These are phyloP conservation scores for Zea luxurians DNA, from an alignment of 176 grass and related monocot species.

Conservation along the genomic window DNA sequence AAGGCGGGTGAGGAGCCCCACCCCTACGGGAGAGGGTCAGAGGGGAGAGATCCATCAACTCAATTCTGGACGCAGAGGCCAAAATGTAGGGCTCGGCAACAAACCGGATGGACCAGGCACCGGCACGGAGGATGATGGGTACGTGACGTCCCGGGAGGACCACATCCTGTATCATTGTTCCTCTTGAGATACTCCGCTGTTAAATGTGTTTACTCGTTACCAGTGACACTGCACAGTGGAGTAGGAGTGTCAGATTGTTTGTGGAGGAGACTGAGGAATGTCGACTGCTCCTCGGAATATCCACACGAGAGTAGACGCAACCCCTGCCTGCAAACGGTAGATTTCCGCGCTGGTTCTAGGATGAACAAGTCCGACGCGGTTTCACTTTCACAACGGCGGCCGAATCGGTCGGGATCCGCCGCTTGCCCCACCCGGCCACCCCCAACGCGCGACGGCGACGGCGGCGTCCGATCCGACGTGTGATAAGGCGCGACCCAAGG, in stretches of 20 bases:
- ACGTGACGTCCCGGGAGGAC: conserved; percentile 28
- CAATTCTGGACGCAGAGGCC: conserved; percentile 13
- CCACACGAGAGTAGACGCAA: not conserved
- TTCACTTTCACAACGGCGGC: not conserved
- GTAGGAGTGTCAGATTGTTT: not conserved
- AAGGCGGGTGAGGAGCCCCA: conserved; percentile 13
- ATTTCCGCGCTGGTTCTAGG: not conserved
- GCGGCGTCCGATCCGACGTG: conserved; percentile 27
- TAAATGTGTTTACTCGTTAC: too few relatives aligned
- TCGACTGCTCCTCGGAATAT: not conserved
- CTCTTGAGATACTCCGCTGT: not conserved
- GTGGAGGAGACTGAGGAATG: not conserved
- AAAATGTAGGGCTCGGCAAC: conserved; percentile 38
- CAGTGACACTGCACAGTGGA: not conserved
- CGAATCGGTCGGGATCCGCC: conserved; percentile 21
- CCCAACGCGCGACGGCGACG: conserved; percentile 23
- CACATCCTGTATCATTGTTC: conserved; percentile 13
- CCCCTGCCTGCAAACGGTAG: conserved; percentile 2
- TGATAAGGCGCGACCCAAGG: not conserved
- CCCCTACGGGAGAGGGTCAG: not conserved
- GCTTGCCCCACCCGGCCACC: not conserved
- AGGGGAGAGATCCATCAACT: not conserved
- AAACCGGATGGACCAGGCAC: conserved; percentile 38
- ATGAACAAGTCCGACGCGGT: conserved; percentile 13
- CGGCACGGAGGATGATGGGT: conserved; percentile 9